Base-by-base conservation (phyloP, 23 red algal species). In the Gracilaria caudata region DNA sequence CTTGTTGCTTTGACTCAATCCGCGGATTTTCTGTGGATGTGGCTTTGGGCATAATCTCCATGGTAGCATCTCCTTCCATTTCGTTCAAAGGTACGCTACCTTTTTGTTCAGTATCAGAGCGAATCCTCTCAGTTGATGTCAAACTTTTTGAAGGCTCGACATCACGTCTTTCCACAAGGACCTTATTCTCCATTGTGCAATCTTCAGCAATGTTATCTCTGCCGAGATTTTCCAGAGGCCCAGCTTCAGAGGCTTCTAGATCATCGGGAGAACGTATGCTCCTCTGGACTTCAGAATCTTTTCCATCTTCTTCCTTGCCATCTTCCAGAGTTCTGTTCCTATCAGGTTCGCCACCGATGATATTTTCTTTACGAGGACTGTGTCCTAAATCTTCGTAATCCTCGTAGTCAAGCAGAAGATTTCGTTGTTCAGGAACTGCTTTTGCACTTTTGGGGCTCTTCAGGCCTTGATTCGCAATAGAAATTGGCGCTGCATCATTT, bases 391-490 rank as follows among this genome's bases (percentile, higher is more conserved):
- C 61, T 35, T 66, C 28, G 32, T 0, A 35, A 19, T 19, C 36
- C 0, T 7, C 61, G 13, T 66, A 66, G 30, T 66, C 61, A 36
- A 29, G 61, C 8, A 66, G 61, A 66, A 66, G 61, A 14, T 66
- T 66, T 33, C 61, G 61, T 66, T 66, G 61, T 17, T 66, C 61
- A 19, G 61, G 61, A 66, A 66, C 30, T 35, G 32, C 16, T 6
- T 30, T 66, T 3, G 61, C 35, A 6, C 8, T 36, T 17, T 33
- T 35, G 29, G 61, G 61, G 61, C 61, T 66, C 13, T 33, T 66
- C 61, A 0, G 0, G 8, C 19, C 13, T 66, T 35, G 21, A 37
- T 37, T 66, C 2, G 12, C 13, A 7, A 3, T 66, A 36, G 29
- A 6, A 66, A 35, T 29, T 17, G 25, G 61, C 5, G 26, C 70